A percentile compares a stretch with the other conserved stretches of the same genome.
Evolutionary conservation across 208 protist genomes (phyloP).

Genomic region (Herpetomonas tarakana): DNA sequence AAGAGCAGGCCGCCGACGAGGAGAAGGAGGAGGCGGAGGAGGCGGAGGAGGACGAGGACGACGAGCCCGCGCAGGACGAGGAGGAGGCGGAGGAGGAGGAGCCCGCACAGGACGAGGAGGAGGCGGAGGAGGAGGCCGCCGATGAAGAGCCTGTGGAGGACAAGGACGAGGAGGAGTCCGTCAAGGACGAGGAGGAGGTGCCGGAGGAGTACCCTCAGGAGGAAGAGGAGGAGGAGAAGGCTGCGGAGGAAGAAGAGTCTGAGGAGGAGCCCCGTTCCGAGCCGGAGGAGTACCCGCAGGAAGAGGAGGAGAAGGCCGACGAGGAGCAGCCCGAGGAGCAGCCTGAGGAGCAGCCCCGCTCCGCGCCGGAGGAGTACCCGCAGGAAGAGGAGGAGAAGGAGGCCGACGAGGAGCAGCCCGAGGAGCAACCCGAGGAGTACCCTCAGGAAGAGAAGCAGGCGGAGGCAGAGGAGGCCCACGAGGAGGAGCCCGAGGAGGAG

Average conservation of each 20-base stretch:
- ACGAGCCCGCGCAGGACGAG: constrained; percentile 13
- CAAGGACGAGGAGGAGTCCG: constrained; percentile 9
- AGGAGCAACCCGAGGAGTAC: constrained; percentile 1
- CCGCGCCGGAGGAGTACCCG: constrained; percentile 5
- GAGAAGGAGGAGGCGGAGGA: constrained; percentile 21
- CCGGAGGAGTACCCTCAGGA: not conserved
- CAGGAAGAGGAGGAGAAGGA: constrained; percentile 5
- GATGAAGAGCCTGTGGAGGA: constrained; percentile 4
- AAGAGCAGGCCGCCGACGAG: not conserved
- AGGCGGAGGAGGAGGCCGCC: not conserved
- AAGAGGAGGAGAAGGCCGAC: constrained; percentile 13
- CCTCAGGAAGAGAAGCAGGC: constrained; percentile 13
- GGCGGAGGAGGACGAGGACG: constrained; percentile 17
- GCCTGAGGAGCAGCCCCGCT: not conserved
- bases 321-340: constrained; percentile 1
- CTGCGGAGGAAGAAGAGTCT: constrained; percentile 6
- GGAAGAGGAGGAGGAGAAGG: not conserved
- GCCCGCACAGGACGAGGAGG: constrained; percentile 11
- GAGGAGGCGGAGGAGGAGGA: constrained; percentile 12
- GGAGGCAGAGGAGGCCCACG: constrained; percentile 6
- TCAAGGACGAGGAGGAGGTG: constrained; percentile 1
- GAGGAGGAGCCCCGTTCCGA: constrained; percentile 7
- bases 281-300: not conserved
- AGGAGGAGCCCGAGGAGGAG: constrained; percentile 5
- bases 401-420: constrained; percentile 4